Percentiles rank a stretch among this genome's conserved stretches.
These are phyloP conservation scores for Lasiosphaeriaceae sp. DNA, from an alignment of 495 filamentous ascomycete species.

Conservation along the genomic window DNA sequence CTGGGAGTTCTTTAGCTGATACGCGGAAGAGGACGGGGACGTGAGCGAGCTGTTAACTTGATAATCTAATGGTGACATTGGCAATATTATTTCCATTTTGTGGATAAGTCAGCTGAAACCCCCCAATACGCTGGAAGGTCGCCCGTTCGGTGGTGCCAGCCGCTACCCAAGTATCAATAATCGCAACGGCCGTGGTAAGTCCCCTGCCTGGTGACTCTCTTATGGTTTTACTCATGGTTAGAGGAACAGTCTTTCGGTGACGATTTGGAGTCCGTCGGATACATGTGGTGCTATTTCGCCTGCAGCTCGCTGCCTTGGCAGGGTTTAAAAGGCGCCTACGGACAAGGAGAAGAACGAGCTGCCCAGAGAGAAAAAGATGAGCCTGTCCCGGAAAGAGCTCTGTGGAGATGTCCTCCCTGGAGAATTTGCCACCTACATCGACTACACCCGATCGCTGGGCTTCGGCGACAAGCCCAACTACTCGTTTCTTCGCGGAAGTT, in stretches of 20 bases:
- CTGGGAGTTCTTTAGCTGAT: no score
- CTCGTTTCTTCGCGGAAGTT: conserved; percentile 20
- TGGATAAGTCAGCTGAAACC: no score
- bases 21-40: no score
- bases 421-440: conserved; percentile 23
- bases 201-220: no score
- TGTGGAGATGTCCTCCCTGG: conserved; percentile 19
- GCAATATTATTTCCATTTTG: no score
- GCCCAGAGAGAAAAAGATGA: conserved; percentile 21
- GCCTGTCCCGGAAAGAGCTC: conserved; percentile 19
- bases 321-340: conserved; percentile 18
- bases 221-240: conserved; percentile 19
- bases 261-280: conserved; percentile 41
- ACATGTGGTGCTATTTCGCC: conserved; percentile 36
- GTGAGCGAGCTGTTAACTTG: no score
- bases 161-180: no score
- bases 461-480: conserved; percentile 22
- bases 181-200: conserved; percentile 33
- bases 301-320: conserved; percentile 40
- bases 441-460: conserved; percentile 21
- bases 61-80: no score
- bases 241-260: conserved; percentile 34
- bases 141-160: no score
- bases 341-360: conserved; percentile 12
- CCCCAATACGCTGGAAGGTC: no score